These are phyloP conservation scores for Coemansia guatemalensis DNA, from an alignment of 192 early-diverging fungal genomes.

Conservation along the genomic window DNA sequence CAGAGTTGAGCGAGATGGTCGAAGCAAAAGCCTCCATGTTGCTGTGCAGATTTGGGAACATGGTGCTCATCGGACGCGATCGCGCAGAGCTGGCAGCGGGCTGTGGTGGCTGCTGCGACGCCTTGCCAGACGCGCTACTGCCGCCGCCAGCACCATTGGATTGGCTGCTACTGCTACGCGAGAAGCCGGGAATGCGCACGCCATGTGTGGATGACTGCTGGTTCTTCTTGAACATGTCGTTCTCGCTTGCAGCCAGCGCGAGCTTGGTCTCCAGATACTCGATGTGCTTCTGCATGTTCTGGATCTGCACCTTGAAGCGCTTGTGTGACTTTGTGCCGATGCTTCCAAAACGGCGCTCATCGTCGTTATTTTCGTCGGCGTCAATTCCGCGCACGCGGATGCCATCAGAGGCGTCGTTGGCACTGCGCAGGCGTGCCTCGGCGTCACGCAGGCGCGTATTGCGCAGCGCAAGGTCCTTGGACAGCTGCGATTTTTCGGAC, in stretches of 20 bases:
- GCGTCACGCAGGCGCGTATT: constrained; percentile 29
- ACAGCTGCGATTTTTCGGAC: constrained; percentile 37
- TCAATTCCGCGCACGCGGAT: constrained; percentile 48
- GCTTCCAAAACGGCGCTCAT: constrained; percentile 26
- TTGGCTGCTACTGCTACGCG: constrained; percentile 23
- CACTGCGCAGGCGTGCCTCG: constrained; percentile 22
- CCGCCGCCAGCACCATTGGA: constrained; percentile 1
- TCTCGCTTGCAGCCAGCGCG: constrained; percentile 46
- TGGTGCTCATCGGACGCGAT: constrained; percentile 26
- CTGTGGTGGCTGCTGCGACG: not conserved
- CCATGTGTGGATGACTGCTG: constrained; percentile 13
- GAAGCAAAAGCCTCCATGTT: constrained; percentile 34
- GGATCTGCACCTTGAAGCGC: constrained; percentile 53
- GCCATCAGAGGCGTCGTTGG: constrained; percentile 26
- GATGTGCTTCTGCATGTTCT: constrained; percentile 55
- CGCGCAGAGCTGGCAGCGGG: not conserved
- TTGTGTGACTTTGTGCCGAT: constrained; percentile 51
- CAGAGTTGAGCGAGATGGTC: constrained; percentile 26
- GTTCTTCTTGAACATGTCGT: constrained; percentile 41
- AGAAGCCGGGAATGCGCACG: constrained; percentile 26
- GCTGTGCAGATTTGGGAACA: constrained; percentile 46
- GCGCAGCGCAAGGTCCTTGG: constrained; percentile 31
- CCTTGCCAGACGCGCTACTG: constrained; percentile 6
- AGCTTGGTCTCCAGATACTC: constrained; percentile 54
- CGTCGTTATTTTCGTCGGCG: constrained; percentile 23